These are phyloP conservation scores for Capsicum pubescens DNA, from an alignment of 257 asterid species.

Conservation along the genomic window DNA sequence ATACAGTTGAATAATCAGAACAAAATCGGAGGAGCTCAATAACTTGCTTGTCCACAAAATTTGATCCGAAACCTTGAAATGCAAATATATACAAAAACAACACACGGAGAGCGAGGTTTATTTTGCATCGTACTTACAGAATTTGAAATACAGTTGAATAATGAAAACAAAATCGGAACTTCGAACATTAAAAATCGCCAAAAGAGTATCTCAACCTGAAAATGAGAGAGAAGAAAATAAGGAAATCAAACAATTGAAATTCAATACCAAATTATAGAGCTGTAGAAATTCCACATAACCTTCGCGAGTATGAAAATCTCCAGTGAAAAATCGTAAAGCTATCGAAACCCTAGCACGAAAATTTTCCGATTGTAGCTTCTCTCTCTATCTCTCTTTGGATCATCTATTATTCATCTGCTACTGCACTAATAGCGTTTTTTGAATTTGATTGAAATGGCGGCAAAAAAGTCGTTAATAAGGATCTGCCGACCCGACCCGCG, in stretches of 20 bases:
- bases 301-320: background rate
- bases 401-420: background rate
- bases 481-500: background rate
- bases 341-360: constrained; percentile 10
- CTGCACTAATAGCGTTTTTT: background rate
- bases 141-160: background rate
- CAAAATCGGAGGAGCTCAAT: background rate
- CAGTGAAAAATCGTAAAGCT: background rate
- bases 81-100: no score
- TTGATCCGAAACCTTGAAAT: background rate
- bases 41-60: background rate
- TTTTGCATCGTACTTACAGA: background rate
- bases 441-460: constrained; percentile 16
- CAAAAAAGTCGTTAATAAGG: background rate
- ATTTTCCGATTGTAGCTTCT: background rate
- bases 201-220: background rate
- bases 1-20: background rate
- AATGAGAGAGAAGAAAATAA: background rate
- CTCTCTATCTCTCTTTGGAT: background rate
- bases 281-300: constrained; percentile 17
- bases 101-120: background rate
- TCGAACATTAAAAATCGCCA: background rate
- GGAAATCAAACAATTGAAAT: constrained; percentile 19
- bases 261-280: background rate
- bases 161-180: background rate